phyloP scores from a whole-genome alignment of 2,329 filamentous ascomycete species.

The Pleomassaria siparia region DNA sequence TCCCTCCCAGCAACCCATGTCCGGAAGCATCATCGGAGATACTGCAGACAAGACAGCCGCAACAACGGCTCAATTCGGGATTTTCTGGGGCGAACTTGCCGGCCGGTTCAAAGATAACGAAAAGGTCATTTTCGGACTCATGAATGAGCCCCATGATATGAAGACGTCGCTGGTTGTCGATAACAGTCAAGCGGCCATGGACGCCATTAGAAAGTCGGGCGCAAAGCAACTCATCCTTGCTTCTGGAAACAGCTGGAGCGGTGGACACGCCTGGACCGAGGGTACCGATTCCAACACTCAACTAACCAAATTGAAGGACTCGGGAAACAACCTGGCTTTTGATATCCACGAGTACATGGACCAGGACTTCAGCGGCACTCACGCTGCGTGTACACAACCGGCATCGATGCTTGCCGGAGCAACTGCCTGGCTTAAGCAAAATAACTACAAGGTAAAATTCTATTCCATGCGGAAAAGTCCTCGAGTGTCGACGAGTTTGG shows the following conservation, averaged over 20 bases:
- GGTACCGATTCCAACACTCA: slow-evolving; percentile 43
- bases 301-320: slow-evolving; percentile 48
- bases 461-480: background rate
- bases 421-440: slow-evolving; percentile 48
- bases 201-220: slow-evolving; percentile 46
- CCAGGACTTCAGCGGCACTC: slow-evolving; percentile 48
- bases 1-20: slow-evolving; percentile 50
- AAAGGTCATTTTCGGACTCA: slow-evolving; percentile 53
- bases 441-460: slow-evolving; percentile 48
- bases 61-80: slow-evolving; percentile 51
- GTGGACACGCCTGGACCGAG: slow-evolving; percentile 50
- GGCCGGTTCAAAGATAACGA: slow-evolving; percentile 48
- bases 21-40: slow-evolving; percentile 53
- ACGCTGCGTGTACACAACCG: slow-evolving; percentile 44
- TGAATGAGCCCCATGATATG: slow-evolving; percentile 55
- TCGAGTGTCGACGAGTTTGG: background rate
- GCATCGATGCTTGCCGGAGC: slow-evolving; percentile 43
- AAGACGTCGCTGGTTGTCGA: slow-evolving; percentile 45
- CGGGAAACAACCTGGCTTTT: slow-evolving; percentile 51
- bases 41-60: slow-evolving; percentile 47
- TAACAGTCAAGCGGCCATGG: slow-evolving; percentile 52
- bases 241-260: slow-evolving; percentile 51
- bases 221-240: slow-evolving; percentile 51
- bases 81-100: slow-evolving; percentile 53
- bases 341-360: slow-evolving; percentile 55